Base-by-base conservation (phyloP, 306 rosid genomes). In the Vicia villosa region DNA sequence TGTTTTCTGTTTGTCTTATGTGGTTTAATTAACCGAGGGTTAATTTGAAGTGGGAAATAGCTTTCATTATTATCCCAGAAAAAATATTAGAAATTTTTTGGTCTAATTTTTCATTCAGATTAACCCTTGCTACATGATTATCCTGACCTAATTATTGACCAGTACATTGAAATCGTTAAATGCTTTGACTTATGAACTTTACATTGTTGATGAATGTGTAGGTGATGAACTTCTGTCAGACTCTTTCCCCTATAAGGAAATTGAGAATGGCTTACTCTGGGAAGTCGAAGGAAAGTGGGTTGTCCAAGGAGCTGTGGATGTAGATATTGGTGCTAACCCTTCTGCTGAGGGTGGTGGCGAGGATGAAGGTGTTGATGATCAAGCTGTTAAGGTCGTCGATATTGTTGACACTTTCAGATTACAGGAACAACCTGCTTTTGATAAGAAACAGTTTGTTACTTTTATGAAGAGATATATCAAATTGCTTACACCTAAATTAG, bases 241-340 rank as follows among this genome's bases (percentile, higher is more conserved):
- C 69, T 90, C 95, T 3, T 90, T 90, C 69, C 88, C 91, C 0
- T 90, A 86, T 83, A 83, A 84, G 83, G 95, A 90, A 81, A 88
- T 79, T 49, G 88, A 86, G 88, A 88, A 88, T 78, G 95, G 90
- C 14, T 77, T 90, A 47, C 70, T 90, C 26, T 90, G 95, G 96
- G 96, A 90, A 71, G 96, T 87, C 8, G 95, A 87, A 42, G 96
- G 95, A 65, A 90, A 90, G 97, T 90, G 98, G 98, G 95, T 90
- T 73, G 89, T 90, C 68, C 84, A 90, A 81, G 97, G 98, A 70
- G 90, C 89, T 12, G n/a, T 94, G 5, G 63, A 85, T 69, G 92
- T 94, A 52, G 82, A 94, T 71, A 94, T 90, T n/a, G 97, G 97
- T 58, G 97, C 98, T 8, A 94, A 94, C 74, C 98, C 98, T 64